Evolutionary conservation across 2,329 filamentous ascomycete genomes (phyloP), one percentile per base, ranked within the genome.

Genomic region (Sphaerulina musiva): DNA sequence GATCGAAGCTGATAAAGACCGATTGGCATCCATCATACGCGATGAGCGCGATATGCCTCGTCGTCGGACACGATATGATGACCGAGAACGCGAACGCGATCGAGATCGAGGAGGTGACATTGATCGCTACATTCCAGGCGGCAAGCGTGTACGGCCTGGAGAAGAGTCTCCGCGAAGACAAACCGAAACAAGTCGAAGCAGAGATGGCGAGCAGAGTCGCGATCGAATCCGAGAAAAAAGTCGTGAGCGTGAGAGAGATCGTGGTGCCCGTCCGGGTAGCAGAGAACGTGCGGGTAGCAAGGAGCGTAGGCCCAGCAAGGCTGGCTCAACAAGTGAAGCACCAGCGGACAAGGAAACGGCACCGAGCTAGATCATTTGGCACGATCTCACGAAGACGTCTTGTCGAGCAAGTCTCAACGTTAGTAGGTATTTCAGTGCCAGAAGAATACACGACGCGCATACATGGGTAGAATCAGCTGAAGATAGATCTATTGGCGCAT

Each of bases 91-190:
- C 2, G 69, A 70, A 10, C 67, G 34, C 2, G 57, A 59, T n/a
- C 62, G 68, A 3, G 69, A 70, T 12, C 67, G 68, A 66, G 6
- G 59, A 50, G 29, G 42, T 2, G 56, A 60, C 12, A 53, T 51
- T 32, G 68, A 70, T 59, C 65, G 68, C 6, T 70, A 69, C 48
- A 60, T 69, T 3, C 68, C 68, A n/a, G 63, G 68, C 20, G 60
- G 65, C n/a, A 58, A 51, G 41, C 48, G 48, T n/a, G 32, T 51
- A 4, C 48, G 48, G 17, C 48, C 62, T 26, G 51, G 49, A 32
- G 46, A 56, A 23, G 48, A 45, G 26, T 41, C 41, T 34, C 46
- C 49, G 34, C 34, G 34, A 32, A 20, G 50, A n/a, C 46, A 49
- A 32, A 44, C 52, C 7, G 56, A 58, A 1, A 47, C 50, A 40